Conservation (phyloP, 2,329 filamentous ascomycete species). For the Arthrinium puccinioides region DNA sequence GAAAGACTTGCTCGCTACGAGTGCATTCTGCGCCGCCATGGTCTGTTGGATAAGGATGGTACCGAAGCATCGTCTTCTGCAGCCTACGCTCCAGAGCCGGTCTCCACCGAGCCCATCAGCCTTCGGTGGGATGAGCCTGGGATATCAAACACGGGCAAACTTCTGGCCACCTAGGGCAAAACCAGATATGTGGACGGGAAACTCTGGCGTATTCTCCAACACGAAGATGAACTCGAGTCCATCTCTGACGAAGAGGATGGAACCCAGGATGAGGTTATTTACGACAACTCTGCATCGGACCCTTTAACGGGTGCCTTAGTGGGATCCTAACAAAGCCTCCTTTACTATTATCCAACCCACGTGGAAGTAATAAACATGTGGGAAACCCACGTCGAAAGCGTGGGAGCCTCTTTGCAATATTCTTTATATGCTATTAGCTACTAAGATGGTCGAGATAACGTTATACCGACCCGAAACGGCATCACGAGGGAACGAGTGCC, state of each 20-base stretch:
- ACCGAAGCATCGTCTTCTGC: background rate
- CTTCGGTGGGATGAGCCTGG: background rate
- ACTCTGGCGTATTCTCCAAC: constrained; percentile 17
- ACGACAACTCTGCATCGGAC: background rate
- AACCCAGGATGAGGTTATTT: background rate
- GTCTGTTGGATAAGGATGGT: constrained; percentile 14
- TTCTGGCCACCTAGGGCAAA: constrained; percentile 22
- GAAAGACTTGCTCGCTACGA: constrained; percentile 32
- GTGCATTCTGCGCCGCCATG: constrained; percentile 25
- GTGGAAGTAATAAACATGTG: constrained; percentile 15
- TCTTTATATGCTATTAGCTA: constrained; percentile 16
- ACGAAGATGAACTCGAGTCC: constrained; percentile 17
- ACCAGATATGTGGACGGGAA: constrained; percentile 33
- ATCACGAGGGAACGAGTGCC: constrained; percentile 24
- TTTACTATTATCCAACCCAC: constrained; percentile 13
- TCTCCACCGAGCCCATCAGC: no score
- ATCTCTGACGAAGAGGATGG: constrained; percentile 14
- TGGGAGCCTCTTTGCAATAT: constrained; percentile 18
- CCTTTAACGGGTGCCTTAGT: constrained; percentile 10
- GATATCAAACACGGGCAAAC: constrained; percentile 7
- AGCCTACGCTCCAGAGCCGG: background rate
- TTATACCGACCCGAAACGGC: constrained; percentile 10
- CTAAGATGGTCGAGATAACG: constrained; percentile 10
- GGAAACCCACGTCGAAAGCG: constrained; percentile 15
- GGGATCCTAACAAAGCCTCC: constrained; percentile 6